Conservation (phyloP, 1,139 yeast genomes). For the Geotrichum restrictum region DNA sequence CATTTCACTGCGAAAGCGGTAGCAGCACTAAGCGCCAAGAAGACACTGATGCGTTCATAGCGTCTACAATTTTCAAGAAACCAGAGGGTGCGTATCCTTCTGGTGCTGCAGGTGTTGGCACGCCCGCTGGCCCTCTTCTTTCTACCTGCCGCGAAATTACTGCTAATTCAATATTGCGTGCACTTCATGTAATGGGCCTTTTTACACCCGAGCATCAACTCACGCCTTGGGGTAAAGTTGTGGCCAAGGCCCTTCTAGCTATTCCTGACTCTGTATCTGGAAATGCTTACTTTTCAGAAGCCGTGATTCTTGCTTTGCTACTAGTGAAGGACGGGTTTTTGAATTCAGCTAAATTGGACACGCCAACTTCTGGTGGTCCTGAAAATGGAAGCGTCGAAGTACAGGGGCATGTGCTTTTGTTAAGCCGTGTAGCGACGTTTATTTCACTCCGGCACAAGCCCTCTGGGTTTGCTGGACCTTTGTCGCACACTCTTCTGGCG, state of each 20-base stretch:
- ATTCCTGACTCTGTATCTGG: slow-evolving; percentile 8
- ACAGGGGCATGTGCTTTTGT: slow-evolving; percentile 44
- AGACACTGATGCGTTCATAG: slow-evolving; percentile 9
- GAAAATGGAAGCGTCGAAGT: slow-evolving; percentile 36
- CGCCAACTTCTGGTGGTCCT: slow-evolving; percentile 37
- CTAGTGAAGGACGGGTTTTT: slow-evolving; percentile 34
- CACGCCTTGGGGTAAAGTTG: slow-evolving; percentile 55
- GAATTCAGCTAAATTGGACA: slow-evolving; percentile 21
- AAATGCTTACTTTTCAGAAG: slow-evolving; percentile 29
- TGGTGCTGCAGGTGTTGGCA: slow-evolving; percentile 1
- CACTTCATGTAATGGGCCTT: slow-evolving; percentile 55
- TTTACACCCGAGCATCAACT: slow-evolving; percentile 46
- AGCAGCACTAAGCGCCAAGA: slow-evolving; percentile 7
- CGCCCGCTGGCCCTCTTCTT: slow-evolving; percentile 6
- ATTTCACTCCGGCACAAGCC: slow-evolving; percentile 54
- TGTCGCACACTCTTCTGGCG: slow-evolving; percentile 57
- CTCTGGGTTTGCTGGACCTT: slow-evolving; percentile 64
- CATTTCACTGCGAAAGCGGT: slow-evolving; percentile 11
- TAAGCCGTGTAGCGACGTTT: slow-evolving; percentile 58
- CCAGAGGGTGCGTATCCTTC: slow-evolving; percentile 8
- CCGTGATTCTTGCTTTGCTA: slow-evolving; percentile 30
- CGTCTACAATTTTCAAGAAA: slow-evolving; percentile 16
- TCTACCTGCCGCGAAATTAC: slow-evolving; percentile 13
- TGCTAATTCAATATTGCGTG: slow-evolving; percentile 53
- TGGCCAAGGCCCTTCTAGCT: slow-evolving; percentile 38